Evolutionary conservation across 306 rosid species (phyloP), one percentile per base, ranked within the genome.

Genomic region (Trichosanthes truncata): DNA sequence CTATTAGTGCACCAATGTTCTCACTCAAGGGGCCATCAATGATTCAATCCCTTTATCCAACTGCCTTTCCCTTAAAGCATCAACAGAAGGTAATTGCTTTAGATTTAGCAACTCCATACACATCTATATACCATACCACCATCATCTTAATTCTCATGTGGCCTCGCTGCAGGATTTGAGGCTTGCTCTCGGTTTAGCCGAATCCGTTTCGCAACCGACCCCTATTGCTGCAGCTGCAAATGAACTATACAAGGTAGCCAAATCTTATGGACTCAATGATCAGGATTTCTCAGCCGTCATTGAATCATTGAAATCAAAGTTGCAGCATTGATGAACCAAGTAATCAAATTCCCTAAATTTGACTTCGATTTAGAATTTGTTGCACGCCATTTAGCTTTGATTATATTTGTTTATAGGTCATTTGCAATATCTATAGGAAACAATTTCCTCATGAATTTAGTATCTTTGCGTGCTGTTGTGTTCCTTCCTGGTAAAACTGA

Each of bases 191-290:
- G 97, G 90, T 67, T 86, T 95, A 80, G 98, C 97, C 61, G 98
- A 95, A 79, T 88, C 97, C 31, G 98, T 95, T 71, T 87, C 95
- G 52, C 98, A 95, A 77, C 55, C 98, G 11, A 95, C 87, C 38
- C 98, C 98, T 0, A 88, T 95, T 72, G 97, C 98, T 31, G 97
- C 97, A 17, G 97, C 98, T 79, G 89, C 98, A 45, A 95, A 95
- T 85, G 98, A 95, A 74, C 85, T 95, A 13, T 95, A 91, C 75
- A 92, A 95, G 85, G 97, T 95, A 69, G 98, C 98, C 68, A 95
- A 92, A 74, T 92, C 97, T 9, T 82, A 89, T 26, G 98, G 97
- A 77, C 92, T 91, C 35, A 81, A 93, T 40, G 97, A 95, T 81
- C 87, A 91, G 53, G 98, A 95, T 85, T 95, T 95, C 84, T 95